Percentiles rank a stretch among this genome's conserved stretches.
Evolutionary conservation across 2,329 filamentous ascomycete species (phyloP).

Genomic region (Apiospora pterosperma): DNA sequence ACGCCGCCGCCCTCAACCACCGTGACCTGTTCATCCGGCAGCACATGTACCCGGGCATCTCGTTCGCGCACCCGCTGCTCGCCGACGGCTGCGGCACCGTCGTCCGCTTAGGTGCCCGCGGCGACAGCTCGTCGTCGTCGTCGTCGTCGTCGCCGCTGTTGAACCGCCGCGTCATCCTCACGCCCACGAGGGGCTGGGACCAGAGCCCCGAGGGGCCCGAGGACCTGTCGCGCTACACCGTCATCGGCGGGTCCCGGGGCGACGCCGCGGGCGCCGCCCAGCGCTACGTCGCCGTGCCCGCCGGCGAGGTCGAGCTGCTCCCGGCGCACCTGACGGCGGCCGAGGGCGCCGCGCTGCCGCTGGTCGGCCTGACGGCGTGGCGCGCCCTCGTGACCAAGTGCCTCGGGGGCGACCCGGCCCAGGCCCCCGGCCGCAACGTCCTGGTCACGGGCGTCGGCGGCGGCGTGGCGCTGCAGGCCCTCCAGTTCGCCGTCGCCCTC

Average conservation of each 20-base stretch:
- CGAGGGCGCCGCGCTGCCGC: constrained; percentile 79
- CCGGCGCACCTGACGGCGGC: constrained; percentile 68
- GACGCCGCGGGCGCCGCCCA: constrained; percentile 68
- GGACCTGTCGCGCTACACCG: constrained; percentile 51
- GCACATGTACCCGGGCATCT: constrained; percentile 82
- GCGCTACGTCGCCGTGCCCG: constrained; percentile 68
- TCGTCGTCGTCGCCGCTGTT: constrained; percentile 46
- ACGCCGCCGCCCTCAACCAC: constrained; percentile 85
- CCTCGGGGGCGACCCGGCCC: constrained; percentile 39
- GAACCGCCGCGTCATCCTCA: constrained; percentile 71
- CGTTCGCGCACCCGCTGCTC: constrained; percentile 74
- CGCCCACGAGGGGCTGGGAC: constrained; percentile 76
- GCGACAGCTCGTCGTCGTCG: constrained; percentile 51
- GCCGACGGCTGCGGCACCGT: constrained; percentile 81
- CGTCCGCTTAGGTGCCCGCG: constrained; percentile 58
- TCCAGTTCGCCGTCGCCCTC: constrained; percentile 74
- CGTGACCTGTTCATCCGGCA: constrained; percentile 93
- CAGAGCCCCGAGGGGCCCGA: constrained; percentile 72
- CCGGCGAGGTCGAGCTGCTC: constrained; percentile 70
- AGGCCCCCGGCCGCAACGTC: constrained; percentile 67
- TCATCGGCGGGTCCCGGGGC: constrained; percentile 66
- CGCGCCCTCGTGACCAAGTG: constrained; percentile 76
- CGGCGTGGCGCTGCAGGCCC: constrained; percentile 78
- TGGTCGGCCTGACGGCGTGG: constrained; percentile 87
- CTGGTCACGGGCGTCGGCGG: constrained; percentile 90